Base-by-base conservation (phyloP, 2,329 filamentous ascomycete species). In the Colletotrichum noveboracense region DNA sequence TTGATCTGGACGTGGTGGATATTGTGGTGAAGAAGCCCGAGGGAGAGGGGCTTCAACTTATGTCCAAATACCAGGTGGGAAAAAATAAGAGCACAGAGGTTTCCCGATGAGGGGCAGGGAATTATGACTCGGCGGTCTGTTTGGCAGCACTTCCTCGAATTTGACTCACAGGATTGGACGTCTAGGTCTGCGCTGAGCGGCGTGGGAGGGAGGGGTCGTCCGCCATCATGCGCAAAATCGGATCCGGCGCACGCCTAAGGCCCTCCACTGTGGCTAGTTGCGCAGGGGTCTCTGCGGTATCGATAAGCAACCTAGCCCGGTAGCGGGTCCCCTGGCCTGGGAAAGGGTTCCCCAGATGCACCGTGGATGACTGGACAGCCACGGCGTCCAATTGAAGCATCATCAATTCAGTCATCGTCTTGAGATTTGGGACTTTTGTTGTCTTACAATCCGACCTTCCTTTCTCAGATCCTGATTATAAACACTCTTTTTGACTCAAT, bases 1-100 rank as follows among this genome's bases (percentile, higher is more conserved):
- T 76, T 76, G 88, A 82, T 88, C 85, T 88, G 83, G 88, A 90
- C 88, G 85, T 86, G 80, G 84, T 87, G 78, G 83, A 79, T 83
- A 77, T 79, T 78, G 78, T 79, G 78, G 79, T 76, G 73, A 78
- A 79, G 85, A 86, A 87, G 84, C 84, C 85, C 84, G 69, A 72
- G 18, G 71, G 61, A 68, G 66, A 79, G 75, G 85, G 83, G 84
- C 85, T 85, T 83, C 74, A 76, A 79, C 77, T 76, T 64, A 55
- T 61, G 71, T 76, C 61, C 62, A 75, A 75, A 71, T 76, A 75
- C 66, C 12, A 30, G 43, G 43, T 52, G 43, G 43, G 13, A 61
- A 61, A 62, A 66, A 70, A 75, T 48, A 48, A 73, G 65, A 74
- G 70, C 66, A 70, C 73, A 74, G 52, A 74, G 43, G 71, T n/a